Evolutionary conservation across 2,329 filamentous ascomycete species (phyloP).

Genomic region (Aspergillus ruber): DNA sequence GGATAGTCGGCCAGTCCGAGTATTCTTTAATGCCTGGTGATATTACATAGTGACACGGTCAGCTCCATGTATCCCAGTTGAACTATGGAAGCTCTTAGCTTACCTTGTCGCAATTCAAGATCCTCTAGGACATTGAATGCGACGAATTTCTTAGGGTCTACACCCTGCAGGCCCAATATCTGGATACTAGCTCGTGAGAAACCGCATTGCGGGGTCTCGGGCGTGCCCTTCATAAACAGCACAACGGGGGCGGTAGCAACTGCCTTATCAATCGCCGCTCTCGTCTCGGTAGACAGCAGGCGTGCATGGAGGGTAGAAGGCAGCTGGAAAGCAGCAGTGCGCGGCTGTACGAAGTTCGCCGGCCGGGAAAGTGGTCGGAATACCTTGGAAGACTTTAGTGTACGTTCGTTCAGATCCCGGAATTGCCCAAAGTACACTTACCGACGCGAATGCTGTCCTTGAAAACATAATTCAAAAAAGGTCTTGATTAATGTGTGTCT

Average conservation of each 20-base stretch:
- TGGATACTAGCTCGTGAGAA: constrained; percentile 94
- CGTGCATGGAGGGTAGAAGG: constrained; percentile 41
- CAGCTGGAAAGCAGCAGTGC: constrained; percentile 30
- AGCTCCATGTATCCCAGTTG: constrained; percentile 2
- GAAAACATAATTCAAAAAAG: constrained; percentile 22
- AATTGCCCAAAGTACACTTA: constrained; percentile 4
- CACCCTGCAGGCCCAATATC: constrained; percentile 88
- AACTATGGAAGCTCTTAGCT: constrained; percentile 11
- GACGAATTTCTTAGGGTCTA: constrained; percentile 93
- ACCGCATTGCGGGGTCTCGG: constrained; percentile 90
- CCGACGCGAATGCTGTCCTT: constrained; percentile 14
- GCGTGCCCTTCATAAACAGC: constrained; percentile 98
- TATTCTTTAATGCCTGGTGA: constrained; percentile 89
- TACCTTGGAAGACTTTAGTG: constrained; percentile 11
- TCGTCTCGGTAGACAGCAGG: constrained; percentile 72
- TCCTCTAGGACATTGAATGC: constrained; percentile 97
- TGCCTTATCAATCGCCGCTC: constrained; percentile 80
- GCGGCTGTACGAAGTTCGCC: constrained; percentile 14
- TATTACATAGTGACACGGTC: not conserved
- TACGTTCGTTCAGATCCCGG: not conserved
- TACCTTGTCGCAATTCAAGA: constrained; percentile 73
- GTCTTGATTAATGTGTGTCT: not conserved
- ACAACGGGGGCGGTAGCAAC: constrained; percentile 85
- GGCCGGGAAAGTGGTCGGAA: constrained; percentile 26
- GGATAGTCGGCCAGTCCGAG: constrained; percentile 98